Conservation (phyloP, 2,329 filamentous ascomycete species). For the Ilyonectria robusta region DNA sequence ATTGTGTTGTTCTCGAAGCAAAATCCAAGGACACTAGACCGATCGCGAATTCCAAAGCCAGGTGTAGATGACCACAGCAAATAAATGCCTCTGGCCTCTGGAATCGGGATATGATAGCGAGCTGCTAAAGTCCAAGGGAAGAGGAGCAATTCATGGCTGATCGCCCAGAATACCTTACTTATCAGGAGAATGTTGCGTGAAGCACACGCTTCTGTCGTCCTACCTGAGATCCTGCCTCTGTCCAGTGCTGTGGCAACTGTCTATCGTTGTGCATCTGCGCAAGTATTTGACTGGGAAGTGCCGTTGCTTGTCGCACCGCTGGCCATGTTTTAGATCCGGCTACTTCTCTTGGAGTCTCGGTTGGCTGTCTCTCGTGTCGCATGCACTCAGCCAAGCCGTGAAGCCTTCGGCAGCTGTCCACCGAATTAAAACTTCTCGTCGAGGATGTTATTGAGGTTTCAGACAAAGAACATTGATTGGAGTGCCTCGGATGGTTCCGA, state of each 20-base stretch:
- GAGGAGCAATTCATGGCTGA: not conserved
- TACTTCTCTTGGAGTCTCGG: conserved; percentile 23
- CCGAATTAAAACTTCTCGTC: not conserved
- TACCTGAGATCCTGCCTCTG: conserved; percentile 30
- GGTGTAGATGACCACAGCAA: not conserved
- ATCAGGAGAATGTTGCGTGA: conserved; percentile 13
- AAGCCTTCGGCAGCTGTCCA: conserved; percentile 6
- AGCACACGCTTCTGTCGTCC: conserved; percentile 37
- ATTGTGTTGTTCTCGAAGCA: not conserved
- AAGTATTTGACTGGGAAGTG: conserved; percentile 5
- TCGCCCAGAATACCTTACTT: conserved; percentile 12
- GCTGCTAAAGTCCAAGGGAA: not conserved
- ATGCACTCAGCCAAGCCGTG: conserved; percentile 10
- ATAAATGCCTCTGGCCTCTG: not conserved
- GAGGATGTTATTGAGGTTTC: not conserved
- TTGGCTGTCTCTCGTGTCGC: conserved; percentile 19
- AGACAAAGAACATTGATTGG: not conserved
- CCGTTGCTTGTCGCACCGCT: conserved; percentile 38
- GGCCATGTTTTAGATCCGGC: conserved; percentile 37
- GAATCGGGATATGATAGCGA: not conserved
- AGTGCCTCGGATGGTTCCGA: conserved; percentile 1
- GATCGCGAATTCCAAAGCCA: too few species aligned
- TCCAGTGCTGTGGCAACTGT: conserved; percentile 17
- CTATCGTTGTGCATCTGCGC: conserved; percentile 15
- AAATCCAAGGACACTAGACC: not conserved